Percentiles rank a stretch among this genome's conserved stretches.
Conservation (phyloP, 345 rosid species). For the Dovyalis caffra region DNA sequence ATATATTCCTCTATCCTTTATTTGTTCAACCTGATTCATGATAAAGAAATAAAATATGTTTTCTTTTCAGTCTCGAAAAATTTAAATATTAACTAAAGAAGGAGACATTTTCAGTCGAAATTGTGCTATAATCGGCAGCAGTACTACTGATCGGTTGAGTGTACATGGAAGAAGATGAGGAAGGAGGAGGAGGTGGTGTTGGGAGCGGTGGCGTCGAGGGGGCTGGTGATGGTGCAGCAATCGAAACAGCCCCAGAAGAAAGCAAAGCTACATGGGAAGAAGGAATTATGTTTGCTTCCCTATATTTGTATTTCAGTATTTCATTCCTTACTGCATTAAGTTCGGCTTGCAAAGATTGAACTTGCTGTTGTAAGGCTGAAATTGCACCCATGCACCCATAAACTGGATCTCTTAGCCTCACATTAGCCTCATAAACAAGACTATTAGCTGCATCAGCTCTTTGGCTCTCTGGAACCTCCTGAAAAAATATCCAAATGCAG, state of each 20-base stretch:
- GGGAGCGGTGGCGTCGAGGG: conserved; percentile 35
- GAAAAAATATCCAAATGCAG: not conserved
- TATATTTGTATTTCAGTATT: conserved; percentile 73
- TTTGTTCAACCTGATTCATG: conserved; percentile 24
- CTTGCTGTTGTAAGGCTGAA: conserved; percentile 83
- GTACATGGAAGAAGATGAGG: conserved; percentile 60
- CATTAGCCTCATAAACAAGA: conserved; percentile 92
- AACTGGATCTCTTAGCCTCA: conserved; percentile 91
- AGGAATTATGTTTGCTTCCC: conserved; percentile 56
- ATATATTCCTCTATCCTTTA: conserved; percentile 17
- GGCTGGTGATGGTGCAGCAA: conserved; percentile 45
- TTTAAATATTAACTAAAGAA: conserved; percentile 52
- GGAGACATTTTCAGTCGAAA: conserved; percentile 64
- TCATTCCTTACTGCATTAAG: conserved; percentile 72
- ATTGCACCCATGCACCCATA: conserved; percentile 99
- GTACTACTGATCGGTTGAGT: conserved; percentile 29
- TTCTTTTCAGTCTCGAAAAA: conserved; percentile 24
- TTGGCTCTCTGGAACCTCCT: conserved; percentile 89
- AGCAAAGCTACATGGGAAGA: conserved; percentile 53
- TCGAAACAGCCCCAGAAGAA: conserved; percentile 55
- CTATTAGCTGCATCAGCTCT: conserved; percentile 89
- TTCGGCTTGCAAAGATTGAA: conserved; percentile 78
- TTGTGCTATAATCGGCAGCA: conserved; percentile 50
- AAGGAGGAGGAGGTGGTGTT: conserved; percentile 32
- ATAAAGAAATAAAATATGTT: conserved; percentile 41